Percentiles rank a stretch among this genome's conserved stretches.
Conservation (phyloP, 83 land plant genomes). For the Thuja plicata region DNA sequence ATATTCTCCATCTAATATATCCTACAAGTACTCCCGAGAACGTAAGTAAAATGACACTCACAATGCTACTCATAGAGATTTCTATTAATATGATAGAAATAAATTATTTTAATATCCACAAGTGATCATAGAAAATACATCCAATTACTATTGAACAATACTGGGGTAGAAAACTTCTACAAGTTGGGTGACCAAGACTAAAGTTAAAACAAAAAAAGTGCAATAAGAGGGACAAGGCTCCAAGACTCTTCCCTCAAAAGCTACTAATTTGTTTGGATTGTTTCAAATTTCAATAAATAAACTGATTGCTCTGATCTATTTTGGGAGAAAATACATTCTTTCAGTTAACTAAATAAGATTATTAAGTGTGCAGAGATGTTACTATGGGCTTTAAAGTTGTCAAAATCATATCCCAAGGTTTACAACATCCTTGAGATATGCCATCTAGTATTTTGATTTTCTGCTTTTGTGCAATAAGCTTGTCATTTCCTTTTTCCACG, state of each 20-base stretch:
- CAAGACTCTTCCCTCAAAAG: not conserved
- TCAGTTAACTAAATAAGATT: not conserved
- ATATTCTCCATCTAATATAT: not conserved
- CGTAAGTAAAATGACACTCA: not conserved
- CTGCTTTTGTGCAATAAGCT: not conserved
- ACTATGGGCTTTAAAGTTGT: too few relatives aligned
- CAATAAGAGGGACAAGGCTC: not conserved
- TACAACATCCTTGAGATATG: not conserved
- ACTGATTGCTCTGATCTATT: not conserved
- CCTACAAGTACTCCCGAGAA: not conserved
- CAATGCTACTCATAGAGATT: not conserved
- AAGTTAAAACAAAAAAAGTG: not conserved
- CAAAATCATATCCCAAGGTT: not conserved
- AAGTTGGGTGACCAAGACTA: not conserved
- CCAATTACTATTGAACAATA: not conserved
- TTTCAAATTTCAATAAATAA: too few relatives aligned
- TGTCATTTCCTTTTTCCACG: not conserved
- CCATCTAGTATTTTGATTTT: too few relatives aligned
- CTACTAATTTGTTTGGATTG: not conserved
- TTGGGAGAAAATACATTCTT: not conserved
- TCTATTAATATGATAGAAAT: not conserved
- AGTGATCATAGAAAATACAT: not conserved
- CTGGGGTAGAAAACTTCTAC: too few relatives aligned
- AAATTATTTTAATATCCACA: not conserved
- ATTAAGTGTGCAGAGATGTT: not conserved